A percentile compares a stretch with the other conserved stretches of the same genome.
These are phyloP conservation scores for Fusarium penzigii DNA, from an alignment of 2,329 filamentous ascomycete species.

Conservation along the genomic window DNA sequence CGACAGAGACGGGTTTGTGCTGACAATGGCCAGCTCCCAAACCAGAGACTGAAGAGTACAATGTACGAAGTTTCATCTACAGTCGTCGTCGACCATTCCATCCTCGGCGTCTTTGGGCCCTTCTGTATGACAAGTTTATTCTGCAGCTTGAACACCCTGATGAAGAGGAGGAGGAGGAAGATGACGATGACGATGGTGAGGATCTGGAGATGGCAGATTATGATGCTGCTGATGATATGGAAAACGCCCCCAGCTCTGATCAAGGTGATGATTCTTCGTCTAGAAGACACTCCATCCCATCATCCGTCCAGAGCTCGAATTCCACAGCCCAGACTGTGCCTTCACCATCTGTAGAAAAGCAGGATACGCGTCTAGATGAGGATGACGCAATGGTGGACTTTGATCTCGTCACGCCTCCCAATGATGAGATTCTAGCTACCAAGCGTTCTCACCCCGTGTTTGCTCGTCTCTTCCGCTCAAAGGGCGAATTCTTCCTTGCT, in stretches of 20 bases:
- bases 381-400: conserved; percentile 19
- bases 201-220: conserved; percentile 24
- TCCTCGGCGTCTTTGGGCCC: conserved; percentile 45
- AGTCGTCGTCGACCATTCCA: conserved; percentile 57
- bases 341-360: conserved; percentile 21
- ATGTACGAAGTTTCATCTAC: conserved; percentile 72
- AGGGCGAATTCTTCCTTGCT: conserved; percentile 62
- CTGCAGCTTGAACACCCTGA: conserved; percentile 47
- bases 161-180: conserved; percentile 36
- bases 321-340: conserved; percentile 27
- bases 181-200: conserved; percentile 23
- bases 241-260: neutral
- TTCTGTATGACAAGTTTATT: conserved; percentile 52
- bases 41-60: conserved; percentile 73
- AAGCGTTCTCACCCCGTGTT: conserved; percentile 57
- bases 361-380: conserved; percentile 5
- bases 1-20: conserved; percentile 46
- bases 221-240: conserved; percentile 6
- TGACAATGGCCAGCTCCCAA: conserved; percentile 53
- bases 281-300: conserved; percentile 15
- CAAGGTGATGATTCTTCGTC: conserved; percentile 15
- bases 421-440: conserved; percentile 51
- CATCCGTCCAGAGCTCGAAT: conserved; percentile 24
- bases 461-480: conserved; percentile 60
- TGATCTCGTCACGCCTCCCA: conserved; percentile 37